A percentile compares a stretch with the other conserved stretches of the same genome.
Evolutionary conservation across 1,139 yeast species (phyloP).

Genomic region (Candida neerlandica): DNA sequence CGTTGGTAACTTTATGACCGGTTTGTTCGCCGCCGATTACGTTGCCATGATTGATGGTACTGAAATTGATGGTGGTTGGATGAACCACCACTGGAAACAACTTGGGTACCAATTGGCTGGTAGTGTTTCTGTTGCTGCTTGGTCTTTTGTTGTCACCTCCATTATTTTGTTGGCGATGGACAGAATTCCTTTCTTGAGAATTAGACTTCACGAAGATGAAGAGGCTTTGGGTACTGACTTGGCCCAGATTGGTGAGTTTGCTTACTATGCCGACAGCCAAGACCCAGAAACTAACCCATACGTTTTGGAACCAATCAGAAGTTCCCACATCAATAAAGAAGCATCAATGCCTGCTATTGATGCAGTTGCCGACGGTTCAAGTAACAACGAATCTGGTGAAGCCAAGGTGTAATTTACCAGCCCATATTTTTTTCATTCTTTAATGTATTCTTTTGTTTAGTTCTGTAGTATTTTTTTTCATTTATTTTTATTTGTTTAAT

Average conservation of each 20-base stretch:
- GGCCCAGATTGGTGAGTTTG: conserved; percentile 85
- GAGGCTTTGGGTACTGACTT: conserved; percentile 88
- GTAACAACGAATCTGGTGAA: conserved; percentile 16
- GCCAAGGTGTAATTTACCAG: conserved; percentile 13
- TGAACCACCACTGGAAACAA: conserved; percentile 86
- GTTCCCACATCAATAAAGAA: conserved; percentile 39
- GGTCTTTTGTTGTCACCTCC: conserved; percentile 80
- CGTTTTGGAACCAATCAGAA: conserved; percentile 78
- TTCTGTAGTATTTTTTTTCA: not conserved
- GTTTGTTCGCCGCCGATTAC: conserved; percentile 92
- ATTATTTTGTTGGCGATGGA: conserved; percentile 73
- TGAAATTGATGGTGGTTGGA: conserved; percentile 88
- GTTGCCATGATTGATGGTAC: conserved; percentile 77
- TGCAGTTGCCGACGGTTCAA: conserved; percentile 23
- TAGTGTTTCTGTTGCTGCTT: conserved; percentile 67
- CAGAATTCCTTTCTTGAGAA: conserved; percentile 76
- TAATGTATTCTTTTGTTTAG: not conserved
- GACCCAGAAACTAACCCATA: conserved; percentile 43
- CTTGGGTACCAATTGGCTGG: conserved; percentile 95
- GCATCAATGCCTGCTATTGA: conserved; percentile 31
- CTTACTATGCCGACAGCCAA: conserved; percentile 60
- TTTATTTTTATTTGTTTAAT: not conserved
- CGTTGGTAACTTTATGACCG: conserved; percentile 81
- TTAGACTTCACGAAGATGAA: conserved; percentile 87
- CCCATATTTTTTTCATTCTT: not conserved